These are phyloP conservation scores for Stylonectria norvegica DNA, from an alignment of 2,329 filamentous ascomycete species.

Conservation along the genomic window DNA sequence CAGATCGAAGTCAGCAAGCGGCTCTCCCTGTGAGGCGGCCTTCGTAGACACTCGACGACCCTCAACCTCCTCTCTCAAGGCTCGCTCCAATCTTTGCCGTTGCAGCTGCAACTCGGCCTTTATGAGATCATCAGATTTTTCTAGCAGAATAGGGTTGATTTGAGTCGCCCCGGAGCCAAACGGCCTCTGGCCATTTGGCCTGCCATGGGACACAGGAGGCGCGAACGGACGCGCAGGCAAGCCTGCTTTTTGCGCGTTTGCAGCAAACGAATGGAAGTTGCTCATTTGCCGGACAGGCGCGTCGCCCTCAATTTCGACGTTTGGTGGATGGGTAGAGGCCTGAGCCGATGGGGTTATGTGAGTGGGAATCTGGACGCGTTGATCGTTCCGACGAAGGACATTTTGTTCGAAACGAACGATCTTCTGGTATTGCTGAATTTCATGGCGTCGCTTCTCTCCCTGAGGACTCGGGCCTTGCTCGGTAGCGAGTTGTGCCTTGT, in stretches of 20 bases:
- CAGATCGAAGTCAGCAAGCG: constrained; percentile 65
- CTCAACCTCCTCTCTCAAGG: constrained; percentile 73
- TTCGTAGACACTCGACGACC: constrained; percentile 49
- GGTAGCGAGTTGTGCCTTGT: constrained; percentile 14
- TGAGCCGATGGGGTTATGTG: constrained; percentile 32
- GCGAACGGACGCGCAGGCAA: constrained; percentile 5
- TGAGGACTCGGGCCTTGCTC: constrained; percentile 24
- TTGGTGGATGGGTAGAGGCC: constrained; percentile 19
- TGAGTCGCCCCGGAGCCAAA: constrained; percentile 56
- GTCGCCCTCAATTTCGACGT: constrained; percentile 18
- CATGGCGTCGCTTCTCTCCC: constrained; percentile 49
- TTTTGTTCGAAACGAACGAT: constrained; percentile 78
- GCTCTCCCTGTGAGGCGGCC: constrained; percentile 42
- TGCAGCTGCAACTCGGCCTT: constrained; percentile 78
- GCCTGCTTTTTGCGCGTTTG: constrained; percentile 33
- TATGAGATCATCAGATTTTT: constrained; percentile 81
- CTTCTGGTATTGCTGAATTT: constrained; percentile 70
- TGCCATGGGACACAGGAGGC: constrained; percentile 18
- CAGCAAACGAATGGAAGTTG: constrained; percentile 34
- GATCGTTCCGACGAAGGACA: constrained; percentile 73
- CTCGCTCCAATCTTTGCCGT: constrained; percentile 75
- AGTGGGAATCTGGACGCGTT: constrained; percentile 54
- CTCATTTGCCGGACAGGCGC: constrained; percentile 16
- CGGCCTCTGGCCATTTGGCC: constrained; percentile 32
- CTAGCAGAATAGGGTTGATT: constrained; percentile 78